Evolutionary conservation across 768 basidiomycete genomes (phyloP), one percentile per base, ranked within the genome.

Genomic region (Albatrellus ellisii): DNA sequence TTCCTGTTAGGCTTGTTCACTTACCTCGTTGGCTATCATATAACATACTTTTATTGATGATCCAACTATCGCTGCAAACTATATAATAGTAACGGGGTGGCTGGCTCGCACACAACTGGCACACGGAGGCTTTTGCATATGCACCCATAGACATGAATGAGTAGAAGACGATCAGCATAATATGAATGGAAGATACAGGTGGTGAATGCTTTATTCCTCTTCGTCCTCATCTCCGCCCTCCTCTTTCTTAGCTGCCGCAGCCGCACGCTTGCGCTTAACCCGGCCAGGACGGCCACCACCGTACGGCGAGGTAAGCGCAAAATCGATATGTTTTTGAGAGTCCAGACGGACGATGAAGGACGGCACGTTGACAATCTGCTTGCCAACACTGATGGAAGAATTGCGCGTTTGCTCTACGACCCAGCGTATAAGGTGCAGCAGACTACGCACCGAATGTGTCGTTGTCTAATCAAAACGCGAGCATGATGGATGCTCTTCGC

Each of bases 311-410:
- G 84, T 92, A 54, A 92, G 79, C 34, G 94, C 84, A 61, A 97
- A 99, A 76, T 99, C 95, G 62, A 99, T 94, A 76, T 99, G 95
- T 61, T 98, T 98, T 75, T 97, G 92, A 47, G 90, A 94, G 73
- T 97, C 95, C 54, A 98, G 84, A 66, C 95, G 90, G 54, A 99
- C 94, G 60, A 97, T 86, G 63, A 98, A 98, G 3, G 92, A 97
- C 15, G 94, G 94, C 43, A 97, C 86, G 67, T 95, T 91, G 69
- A 99, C 95, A 50, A 97, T 88, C 66, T 99, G 95, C 68, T 91
- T 94, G 62, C 95, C 95, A 59, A 98, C 95, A 43, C 88, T 89
- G 37, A 18, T 35, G 29, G n/a, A 41, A 32, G 24, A 29, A 36
- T 43, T 28, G 35, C 18, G 9, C 2, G 11, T 39, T 21, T 25